Conservation (phyloP, 148 eudicot species). For the Vaccinium corymbosum region DNA sequence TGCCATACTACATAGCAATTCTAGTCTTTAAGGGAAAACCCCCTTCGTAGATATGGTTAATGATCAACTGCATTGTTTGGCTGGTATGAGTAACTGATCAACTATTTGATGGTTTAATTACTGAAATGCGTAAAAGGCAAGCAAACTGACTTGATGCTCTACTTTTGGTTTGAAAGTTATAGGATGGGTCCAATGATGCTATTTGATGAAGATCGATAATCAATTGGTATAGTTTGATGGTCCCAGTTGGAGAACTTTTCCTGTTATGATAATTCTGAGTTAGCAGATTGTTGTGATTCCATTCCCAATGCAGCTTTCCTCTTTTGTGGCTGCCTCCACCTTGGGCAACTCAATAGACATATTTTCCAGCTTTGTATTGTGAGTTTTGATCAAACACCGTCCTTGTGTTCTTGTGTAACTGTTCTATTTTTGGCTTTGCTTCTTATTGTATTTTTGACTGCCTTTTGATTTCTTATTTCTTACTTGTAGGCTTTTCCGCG, state of each 20-base stretch:
- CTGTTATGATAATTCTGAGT: background rate
- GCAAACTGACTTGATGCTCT: background rate
- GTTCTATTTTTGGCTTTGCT: no score
- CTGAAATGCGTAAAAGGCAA: background rate
- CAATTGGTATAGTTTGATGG: background rate
- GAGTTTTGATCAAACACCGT: no score
- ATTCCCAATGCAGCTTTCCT: background rate
- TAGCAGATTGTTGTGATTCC: background rate
- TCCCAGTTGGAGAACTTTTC: background rate
- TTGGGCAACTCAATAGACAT: background rate
- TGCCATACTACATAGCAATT: no score
- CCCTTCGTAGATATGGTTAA: no score
- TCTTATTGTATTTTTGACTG: no score
- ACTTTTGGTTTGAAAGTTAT: background rate
- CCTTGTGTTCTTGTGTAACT: no score
- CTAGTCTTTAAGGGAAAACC: no score
- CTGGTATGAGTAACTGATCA: background rate
- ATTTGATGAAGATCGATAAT: background rate
- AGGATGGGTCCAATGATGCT: background rate
- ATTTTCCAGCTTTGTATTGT: background rate
- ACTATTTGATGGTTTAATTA: background rate
- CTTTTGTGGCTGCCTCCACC: background rate
- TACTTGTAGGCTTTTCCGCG: conserved; percentile 68
- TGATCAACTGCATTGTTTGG: background rate
- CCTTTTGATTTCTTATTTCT: no score